Evolutionary conservation across 495 filamentous ascomycete genomes (phyloP), one percentile per base, ranked within the genome.

Genomic region (Cercophora newfieldiana): DNA sequence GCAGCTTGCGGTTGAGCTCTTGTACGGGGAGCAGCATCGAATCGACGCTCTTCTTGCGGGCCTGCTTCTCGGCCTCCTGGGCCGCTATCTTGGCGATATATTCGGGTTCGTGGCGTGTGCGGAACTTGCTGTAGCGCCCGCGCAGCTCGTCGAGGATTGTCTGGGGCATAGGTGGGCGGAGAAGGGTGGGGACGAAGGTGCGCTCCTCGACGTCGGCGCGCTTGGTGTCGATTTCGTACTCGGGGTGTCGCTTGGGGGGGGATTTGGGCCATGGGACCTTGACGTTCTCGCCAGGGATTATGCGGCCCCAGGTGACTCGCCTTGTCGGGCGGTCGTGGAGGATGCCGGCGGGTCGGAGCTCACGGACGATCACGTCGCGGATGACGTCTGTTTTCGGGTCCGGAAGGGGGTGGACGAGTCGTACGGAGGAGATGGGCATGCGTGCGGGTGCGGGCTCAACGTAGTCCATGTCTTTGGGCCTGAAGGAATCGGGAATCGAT

Each of bases 101-200:
- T 71, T 87, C 85, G 62, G 79, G 78, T 44, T 93, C 90, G 75
- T 97, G 93, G 25, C 93, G 80, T 49, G 86, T 90, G 68, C 94
- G 85, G 88, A 92, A 96, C 66, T 85, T 87, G 66, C 86, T 88
- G 85, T 90, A 97, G 70, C 90, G 91, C 78, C 90, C 90, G 66
- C 95, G 84, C 74, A 97, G 82, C 82, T 98, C 94, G 75, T 97
- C 91, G 68, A 98, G 84, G 31, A 97, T 85, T 26, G 73, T 80
- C 53, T 79, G 75, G 26, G 95, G 92, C 82, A 97, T 90, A n/a
- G 94, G 94, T 19, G 90, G 82, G 14, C 81, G 74, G 2, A 91
- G 78, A 14, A 97, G 77, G 16, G 88, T 90, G 0, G 94, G 93
- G 12, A 87, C 77, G 78, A 89, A 97, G 8, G 91, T 94, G 60